These are phyloP conservation scores for Fonsecaea nubica DNA, from an alignment of 2,329 filamentous ascomycete species.

Conservation along the genomic window DNA sequence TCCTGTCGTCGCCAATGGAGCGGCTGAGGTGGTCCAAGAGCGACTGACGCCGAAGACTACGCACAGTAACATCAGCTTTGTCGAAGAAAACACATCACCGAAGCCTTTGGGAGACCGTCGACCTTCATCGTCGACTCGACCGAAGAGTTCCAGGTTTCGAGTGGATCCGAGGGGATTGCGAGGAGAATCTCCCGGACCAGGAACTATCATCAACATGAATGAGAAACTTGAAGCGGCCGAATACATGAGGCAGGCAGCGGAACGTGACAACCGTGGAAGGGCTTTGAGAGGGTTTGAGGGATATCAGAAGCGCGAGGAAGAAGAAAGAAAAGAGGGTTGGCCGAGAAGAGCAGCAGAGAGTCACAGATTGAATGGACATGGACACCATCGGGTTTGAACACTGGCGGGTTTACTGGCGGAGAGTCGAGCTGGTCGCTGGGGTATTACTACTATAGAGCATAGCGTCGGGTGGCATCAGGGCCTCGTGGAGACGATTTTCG, in stretches of 20 bases:
- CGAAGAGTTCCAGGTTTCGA: slow-evolving; percentile 30
- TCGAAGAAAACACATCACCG: slow-evolving; percentile 8
- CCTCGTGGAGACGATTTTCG: not conserved
- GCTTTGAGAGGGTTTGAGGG: slow-evolving; percentile 10
- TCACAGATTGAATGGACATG: not conserved
- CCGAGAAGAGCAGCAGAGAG: not conserved
- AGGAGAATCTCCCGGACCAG: slow-evolving; percentile 33
- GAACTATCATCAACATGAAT: slow-evolving; percentile 35
- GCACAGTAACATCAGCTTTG: slow-evolving; percentile 7
- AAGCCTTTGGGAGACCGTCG: slow-evolving; percentile 8
- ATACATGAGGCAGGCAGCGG: slow-evolving; percentile 13
- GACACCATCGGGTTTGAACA: not conserved
- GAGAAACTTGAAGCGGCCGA: slow-evolving; percentile 6
- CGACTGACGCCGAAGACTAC: not conserved
- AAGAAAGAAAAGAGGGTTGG: not conserved
- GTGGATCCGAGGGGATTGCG: slow-evolving; percentile 33
- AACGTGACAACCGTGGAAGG: not conserved
- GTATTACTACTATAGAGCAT: slow-evolving; percentile 1
- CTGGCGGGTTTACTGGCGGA: not conserved
- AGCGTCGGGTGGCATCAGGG: not conserved
- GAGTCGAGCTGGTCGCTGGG: not conserved
- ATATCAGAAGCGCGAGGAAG: not conserved
- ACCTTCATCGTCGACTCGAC: slow-evolving; percentile 23
- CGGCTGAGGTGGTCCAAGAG: not conserved
- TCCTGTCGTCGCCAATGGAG: not conserved